Evolutionary conservation across 306 rosid genomes (phyloP).

Genomic region (Carpinus viminea): DNA sequence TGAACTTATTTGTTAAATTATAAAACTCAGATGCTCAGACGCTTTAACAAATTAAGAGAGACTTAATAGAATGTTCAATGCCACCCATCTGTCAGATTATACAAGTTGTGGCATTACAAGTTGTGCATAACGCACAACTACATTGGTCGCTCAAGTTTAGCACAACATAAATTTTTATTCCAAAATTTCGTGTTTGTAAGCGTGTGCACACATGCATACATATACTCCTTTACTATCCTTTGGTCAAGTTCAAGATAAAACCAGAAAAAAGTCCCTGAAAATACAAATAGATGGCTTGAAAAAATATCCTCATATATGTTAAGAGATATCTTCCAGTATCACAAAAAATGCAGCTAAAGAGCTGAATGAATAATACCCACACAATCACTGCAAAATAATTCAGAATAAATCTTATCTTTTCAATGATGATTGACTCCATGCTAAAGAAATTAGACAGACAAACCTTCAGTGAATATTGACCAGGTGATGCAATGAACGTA

Average conservation of each 20-base stretch:
- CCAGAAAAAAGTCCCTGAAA: not conserved
- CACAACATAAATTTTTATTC: no score
- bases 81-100: no score
- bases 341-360: constrained; percentile 12
- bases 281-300: not conserved
- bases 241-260: not conserved
- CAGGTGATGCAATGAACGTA: constrained; percentile 83
- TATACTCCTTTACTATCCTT: not conserved
- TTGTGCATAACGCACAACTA: no score
- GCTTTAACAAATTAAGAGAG: no score
- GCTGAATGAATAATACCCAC: constrained; percentile 9
- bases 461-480: constrained; percentile 95
- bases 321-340: constrained; percentile 12
- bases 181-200: no score
- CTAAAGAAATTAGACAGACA: constrained; percentile 15
- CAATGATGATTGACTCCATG: constrained; percentile 13
- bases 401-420: constrained; percentile 5
- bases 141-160: no score
- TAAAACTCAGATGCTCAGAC: not conserved
- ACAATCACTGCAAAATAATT: not conserved
- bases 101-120: no score
- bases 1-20: not conserved
- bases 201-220: not conserved
- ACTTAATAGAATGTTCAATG: no score
- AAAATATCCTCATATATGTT: not conserved